These are phyloP conservation scores for Saitozyma podzolica DNA, from an alignment of 768 basidiomycete species.

Conservation along the genomic window DNA sequence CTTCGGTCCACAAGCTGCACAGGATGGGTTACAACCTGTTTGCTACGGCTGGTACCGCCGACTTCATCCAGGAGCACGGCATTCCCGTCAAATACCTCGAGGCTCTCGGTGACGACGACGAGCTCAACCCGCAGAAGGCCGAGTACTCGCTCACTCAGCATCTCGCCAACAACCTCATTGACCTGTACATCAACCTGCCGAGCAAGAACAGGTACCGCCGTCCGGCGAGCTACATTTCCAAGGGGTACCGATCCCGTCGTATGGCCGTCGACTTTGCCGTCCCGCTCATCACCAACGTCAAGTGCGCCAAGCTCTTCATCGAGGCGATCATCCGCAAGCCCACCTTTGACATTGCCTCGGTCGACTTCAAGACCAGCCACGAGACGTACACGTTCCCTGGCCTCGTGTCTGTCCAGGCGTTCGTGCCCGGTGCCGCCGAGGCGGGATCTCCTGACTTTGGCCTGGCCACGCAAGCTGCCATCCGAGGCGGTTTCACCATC, in stretches of 20 bases:
- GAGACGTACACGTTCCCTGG: slow-evolving; percentile 87
- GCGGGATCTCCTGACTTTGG: slow-evolving; percentile 63
- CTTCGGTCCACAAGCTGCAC: slow-evolving; percentile 91
- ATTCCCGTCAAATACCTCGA: slow-evolving; percentile 98
- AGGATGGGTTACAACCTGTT: slow-evolving; percentile 93
- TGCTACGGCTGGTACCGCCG: slow-evolving; percentile 93
- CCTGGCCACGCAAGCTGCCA: slow-evolving; percentile 72
- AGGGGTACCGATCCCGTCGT: slow-evolving; percentile 92
- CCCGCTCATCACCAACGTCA: slow-evolving; percentile 96
- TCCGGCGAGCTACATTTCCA: slow-evolving; percentile 93
- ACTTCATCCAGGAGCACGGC: slow-evolving; percentile 93
- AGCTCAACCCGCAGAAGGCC: slow-evolving; percentile 76
- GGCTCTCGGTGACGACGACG: slow-evolving; percentile 66
- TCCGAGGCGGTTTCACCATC: slow-evolving; percentile 88
- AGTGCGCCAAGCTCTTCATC: slow-evolving; percentile 93
- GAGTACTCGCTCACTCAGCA: slow-evolving; percentile 98
- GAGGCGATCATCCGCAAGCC: slow-evolving; percentile 74
- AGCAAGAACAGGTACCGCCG: slow-evolving; percentile 97
- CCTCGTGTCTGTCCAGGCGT: slow-evolving; percentile 81
- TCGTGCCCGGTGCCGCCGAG: slow-evolving; percentile 70
- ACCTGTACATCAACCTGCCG: slow-evolving; percentile 99
- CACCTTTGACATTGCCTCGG: slow-evolving; percentile 81
- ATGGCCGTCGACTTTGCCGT: slow-evolving; percentile 99
- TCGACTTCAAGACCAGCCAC: slow-evolving; percentile 94
- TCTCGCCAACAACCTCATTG: slow-evolving; percentile 87